Base-by-base conservation (phyloP, 2,329 filamentous ascomycete genomes). In the Paracoccidioides brasiliensis region DNA sequence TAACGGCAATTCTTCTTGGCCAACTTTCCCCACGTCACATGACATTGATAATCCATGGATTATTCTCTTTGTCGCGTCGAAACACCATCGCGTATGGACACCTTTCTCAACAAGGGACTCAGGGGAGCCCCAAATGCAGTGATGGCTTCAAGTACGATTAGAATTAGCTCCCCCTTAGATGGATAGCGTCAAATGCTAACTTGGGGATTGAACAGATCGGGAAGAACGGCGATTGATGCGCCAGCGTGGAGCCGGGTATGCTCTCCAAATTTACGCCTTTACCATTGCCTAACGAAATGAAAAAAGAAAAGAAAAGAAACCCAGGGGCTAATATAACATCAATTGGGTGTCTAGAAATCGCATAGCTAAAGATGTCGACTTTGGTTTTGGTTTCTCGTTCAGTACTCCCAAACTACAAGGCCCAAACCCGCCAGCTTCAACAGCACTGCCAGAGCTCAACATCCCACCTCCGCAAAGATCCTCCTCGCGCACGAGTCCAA, bases 201-300 rank as follows among this genome's bases (percentile, higher is more conserved):
- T 5, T 42, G 12, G 41, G 8, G 15, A 28, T 41, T 52, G 50
- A n/a, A 56, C 59, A 77, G 76, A 73, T 66, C 75, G 77, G 67
- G 72, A 76, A 64, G 77, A 80, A 69, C 76, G 76, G 64, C 73
- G 73, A 64, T 75, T 76, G 64, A 78, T 79, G 75, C 78, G 78
- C 67, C 74, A 78, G 67, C 78, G 78, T 64, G 78, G 78, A 66
- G 77, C 78, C 65, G 78, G 73, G 77, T 80, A 75, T 64, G 75
- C 68, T 64, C 61, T 22, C 38, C 51, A 50, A 58, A 58, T 55
- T 28, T 37, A 22, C 2, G 10, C 42, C 33, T 38, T 55, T 53
- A 49, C 38, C 15, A 4, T 33, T 5, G 12, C 45, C 42, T 9
- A 28, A 37, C 14, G 37, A 32, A 41, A 22, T 14, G 7, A 2